These are phyloP conservation scores for Colletotrichum sp. DNA, from an alignment of 2,329 filamentous ascomycete genomes.

Conservation along the genomic window DNA sequence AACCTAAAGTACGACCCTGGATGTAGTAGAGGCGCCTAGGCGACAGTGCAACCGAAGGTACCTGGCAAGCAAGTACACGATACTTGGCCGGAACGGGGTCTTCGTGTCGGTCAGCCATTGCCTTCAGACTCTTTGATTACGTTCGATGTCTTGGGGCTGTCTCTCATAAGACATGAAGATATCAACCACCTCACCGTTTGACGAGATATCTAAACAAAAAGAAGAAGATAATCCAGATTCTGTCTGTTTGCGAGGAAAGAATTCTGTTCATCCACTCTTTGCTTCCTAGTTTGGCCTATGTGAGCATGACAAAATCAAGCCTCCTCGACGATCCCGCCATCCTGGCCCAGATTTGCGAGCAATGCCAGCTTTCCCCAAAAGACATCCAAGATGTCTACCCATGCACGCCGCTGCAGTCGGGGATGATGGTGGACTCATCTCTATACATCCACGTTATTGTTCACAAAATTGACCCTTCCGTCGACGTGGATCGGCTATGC, in stretches of 20 bases:
- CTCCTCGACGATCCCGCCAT: not conserved
- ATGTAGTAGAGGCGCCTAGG: not conserved
- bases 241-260: not conserved
- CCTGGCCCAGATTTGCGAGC: not conserved
- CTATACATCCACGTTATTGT: not conserved
- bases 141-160: not conserved
- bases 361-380: not conserved
- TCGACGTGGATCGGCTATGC: accelerated
- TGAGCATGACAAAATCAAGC: not conserved
- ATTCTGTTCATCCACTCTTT: not conserved
- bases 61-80: not conserved
- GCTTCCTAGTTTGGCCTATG: not conserved
- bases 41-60: not conserved
- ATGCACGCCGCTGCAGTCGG: not conserved
- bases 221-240: not conserved
- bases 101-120: not conserved
- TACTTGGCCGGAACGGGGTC: not conserved
- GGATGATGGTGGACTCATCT: not conserved
- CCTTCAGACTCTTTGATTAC: not conserved
- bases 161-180: not conserved
- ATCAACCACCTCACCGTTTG: not conserved
- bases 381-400: not conserved
- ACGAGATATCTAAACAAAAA: not conserved
- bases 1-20: not conserved
- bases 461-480: not conserved